Base-by-base conservation (phyloP, 495 filamentous ascomycete species). In the Xylaria nigripes region DNA sequence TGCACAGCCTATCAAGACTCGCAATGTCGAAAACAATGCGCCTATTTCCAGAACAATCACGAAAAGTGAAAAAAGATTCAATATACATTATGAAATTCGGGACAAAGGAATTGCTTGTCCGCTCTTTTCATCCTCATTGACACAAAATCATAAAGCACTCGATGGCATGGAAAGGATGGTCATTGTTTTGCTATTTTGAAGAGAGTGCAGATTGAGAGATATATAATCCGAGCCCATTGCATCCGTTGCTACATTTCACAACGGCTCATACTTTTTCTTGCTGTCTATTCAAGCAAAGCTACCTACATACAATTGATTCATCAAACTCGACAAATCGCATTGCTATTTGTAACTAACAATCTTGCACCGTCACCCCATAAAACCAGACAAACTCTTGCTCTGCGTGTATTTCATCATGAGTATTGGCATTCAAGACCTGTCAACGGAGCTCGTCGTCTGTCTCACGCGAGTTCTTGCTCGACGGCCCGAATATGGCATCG, bases 401-500 rank as follows among this genome's bases (percentile, higher is more conserved):
- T 38, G 15, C 10, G 10, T 43, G 0, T 29, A 25, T 15, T 3
- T 19, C 44, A 22, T 13, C 25, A 66, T 66, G 64, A 64, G 56
- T 42, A 49, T 58, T 48, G 51, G 59, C 15, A 38, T 64, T 22
- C 48, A 48, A 50, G 49, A 62, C 25, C 23, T 64, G 21, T 56
- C 61, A 12, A 36, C 42, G 21, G 54, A 53, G 12, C 23, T 45
- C 6, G 56, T 65, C 34, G 48, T 47, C 15, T 45, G 29, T 16
- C 58, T 68, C 21, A 65, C 62, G 4, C 52, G 22, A 16, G 30
- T 68, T 25, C 62, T 68, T 29, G 61, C 58, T 21, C 60, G 62
- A 30, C 65, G 59, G 10, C 62, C 62, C 1, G 60, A 68, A 24
- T 64, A 65, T 22, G 62, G 65, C 13, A 53, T 63, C 36, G 62